Evolutionary conservation across 1,284 basidiomycete genomes (phyloP).

Genomic region (Pyrrhoderma lamaoense): DNA sequence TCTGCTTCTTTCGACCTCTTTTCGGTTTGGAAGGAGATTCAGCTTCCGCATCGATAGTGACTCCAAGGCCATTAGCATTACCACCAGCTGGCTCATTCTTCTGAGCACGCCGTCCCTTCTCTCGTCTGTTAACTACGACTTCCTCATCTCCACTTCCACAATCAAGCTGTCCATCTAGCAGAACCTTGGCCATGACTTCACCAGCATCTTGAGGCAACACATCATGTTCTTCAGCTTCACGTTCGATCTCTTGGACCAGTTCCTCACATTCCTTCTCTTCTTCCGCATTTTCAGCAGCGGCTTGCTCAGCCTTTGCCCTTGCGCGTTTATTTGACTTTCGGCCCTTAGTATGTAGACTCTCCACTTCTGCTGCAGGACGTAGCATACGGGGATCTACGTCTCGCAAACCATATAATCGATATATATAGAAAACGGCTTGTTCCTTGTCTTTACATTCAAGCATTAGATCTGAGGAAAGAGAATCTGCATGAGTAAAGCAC

Average conservation of each 20-base stretch:
- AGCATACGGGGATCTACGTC: constrained; percentile 27
- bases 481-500: constrained; percentile 37
- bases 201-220: not conserved
- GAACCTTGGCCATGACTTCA: not conserved
- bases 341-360: constrained; percentile 43
- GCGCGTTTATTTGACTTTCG: constrained; percentile 37
- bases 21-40: too few species aligned
- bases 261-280: not conserved
- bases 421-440: constrained; percentile 84
- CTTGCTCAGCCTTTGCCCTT: constrained; percentile 2
- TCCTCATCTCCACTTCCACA: constrained; percentile 16
- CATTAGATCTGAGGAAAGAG: too few species aligned
- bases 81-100: too few species aligned
- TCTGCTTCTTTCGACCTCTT: too few species aligned
- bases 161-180: not conserved
- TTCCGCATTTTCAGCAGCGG: not conserved
- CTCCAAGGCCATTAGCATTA: too few species aligned
- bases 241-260: not conserved
- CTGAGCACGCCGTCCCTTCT: too few species aligned
- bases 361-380: constrained; percentile 43
- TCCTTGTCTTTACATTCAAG: constrained; percentile 93
- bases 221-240: constrained; percentile 15
- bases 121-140: not conserved
- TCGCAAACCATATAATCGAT: constrained; percentile 65
- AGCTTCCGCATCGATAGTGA: too few species aligned